Base-by-base conservation (phyloP, 2,329 filamentous ascomycete genomes). In the Penicillium expansum region DNA sequence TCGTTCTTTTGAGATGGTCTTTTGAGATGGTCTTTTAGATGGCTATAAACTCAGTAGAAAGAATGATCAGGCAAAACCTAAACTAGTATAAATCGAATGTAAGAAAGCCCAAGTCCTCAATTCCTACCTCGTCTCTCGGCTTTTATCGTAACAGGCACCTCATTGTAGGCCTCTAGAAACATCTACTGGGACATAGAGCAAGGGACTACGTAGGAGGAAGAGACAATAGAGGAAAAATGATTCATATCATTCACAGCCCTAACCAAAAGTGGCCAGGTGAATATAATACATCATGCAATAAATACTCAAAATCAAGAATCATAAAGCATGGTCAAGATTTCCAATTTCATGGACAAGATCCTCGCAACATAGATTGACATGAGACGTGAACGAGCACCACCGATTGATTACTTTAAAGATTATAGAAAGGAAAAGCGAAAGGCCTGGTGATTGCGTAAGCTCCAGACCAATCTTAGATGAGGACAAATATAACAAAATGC, bases 371-470 rank as follows among this genome's bases (percentile, higher is more conserved):
- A 47, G 33, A 52, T 44, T 29, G 48, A 56, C 54, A 52, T 47
- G 42, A 52, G 16, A 29, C 41, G 16, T 45, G 48, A 41, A 24
- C n/a, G 35, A 32, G 8, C 14, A 33, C 39, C 39, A 51, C 20
- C 41, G 20, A 41, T 42, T 52, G 43, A 56, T 56, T 56, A 56
- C 9, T 47, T 52, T 56, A 52, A 41, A 56, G 13, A 56, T 56
- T 56, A 56, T 52, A 47, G 48, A 47, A 56, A 56, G 10, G 29
- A 35, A 51, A 37, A 22, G 8, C 13, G 22, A 47, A 18, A 41
- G 35, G 35, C 11, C 24, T 10, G 3, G 14, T 27, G 22, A 10
- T 8, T 33, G 11, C 9, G 11, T 14, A 24, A 32, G 20, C 33
- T 20, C 27, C 18, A 20, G 20, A 10, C 33, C 24, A 38, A 41